Evolutionary conservation across 2,329 filamentous ascomycete genomes (phyloP).

Genomic region (Biscogniauxia marginata): DNA sequence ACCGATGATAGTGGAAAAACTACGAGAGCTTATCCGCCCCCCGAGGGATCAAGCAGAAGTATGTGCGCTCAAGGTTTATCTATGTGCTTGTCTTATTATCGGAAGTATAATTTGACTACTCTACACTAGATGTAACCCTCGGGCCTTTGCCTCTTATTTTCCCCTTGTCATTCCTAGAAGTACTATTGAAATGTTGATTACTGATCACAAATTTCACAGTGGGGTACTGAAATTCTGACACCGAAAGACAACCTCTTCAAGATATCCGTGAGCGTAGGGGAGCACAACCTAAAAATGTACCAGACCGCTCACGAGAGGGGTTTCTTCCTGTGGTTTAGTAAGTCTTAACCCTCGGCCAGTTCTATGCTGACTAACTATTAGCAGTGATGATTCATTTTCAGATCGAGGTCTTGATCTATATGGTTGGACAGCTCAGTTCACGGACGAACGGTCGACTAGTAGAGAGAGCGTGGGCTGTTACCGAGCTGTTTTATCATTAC

Average conservation of each 20-base stretch:
- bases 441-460: conserved; percentile 49
- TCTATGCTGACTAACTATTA: conserved; percentile 8
- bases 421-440: conserved; percentile 52
- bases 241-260: conserved; percentile 56
- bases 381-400: conserved; percentile 48
- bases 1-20: conserved; percentile 47
- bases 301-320: conserved; percentile 41
- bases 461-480: conserved; percentile 51
- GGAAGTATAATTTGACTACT: too few relatives aligned
- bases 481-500: conserved; percentile 47
- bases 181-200: background rate
- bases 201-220: conserved; percentile 29
- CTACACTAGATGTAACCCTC: too few relatives aligned
- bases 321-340: conserved; percentile 54
- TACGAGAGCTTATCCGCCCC: conserved; percentile 47
- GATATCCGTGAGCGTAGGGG: conserved; percentile 47
- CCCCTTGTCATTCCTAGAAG: background rate
- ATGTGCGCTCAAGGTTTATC: conserved; percentile 3
- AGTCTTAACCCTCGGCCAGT: conserved; percentile 22
- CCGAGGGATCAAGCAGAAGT: conserved; percentile 43
- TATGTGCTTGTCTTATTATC: too few relatives aligned
- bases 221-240: conserved; percentile 48
- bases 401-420: conserved; percentile 54
- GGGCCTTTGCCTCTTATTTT: too few relatives aligned
- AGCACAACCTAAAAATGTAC: conserved; percentile 47